A percentile compares a stretch with the other conserved stretches of the same genome.
These are phyloP conservation scores for Wickerhamiella allomyrinae DNA, from an alignment of 805 yeast genomes.

Conservation along the genomic window DNA sequence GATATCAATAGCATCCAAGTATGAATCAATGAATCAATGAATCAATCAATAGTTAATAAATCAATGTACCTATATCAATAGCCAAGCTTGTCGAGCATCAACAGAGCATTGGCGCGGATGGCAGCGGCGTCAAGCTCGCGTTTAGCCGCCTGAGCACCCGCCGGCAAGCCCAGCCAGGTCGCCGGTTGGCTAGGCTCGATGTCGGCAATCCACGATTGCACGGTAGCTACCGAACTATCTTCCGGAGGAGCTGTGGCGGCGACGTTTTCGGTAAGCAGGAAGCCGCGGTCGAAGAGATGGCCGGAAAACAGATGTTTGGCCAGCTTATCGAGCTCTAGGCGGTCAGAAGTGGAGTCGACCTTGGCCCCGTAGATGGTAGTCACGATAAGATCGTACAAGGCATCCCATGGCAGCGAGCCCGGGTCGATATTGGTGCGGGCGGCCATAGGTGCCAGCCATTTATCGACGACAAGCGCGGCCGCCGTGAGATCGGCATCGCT, in stretches of 20 bases:
- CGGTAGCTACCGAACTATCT: background rate
- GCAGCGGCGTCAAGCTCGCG: background rate
- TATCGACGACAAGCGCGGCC: constrained; percentile 32
- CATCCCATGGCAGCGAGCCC: constrained; percentile 34
- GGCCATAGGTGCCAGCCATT: constrained; percentile 12
- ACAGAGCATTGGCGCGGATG: background rate
- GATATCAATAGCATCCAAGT: background rate
- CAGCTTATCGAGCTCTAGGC: constrained; percentile 11
- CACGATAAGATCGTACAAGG: constrained; percentile 35
- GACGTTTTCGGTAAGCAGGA: background rate
- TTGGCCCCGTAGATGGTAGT: constrained; percentile 46
- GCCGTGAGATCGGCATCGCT: constrained; percentile 55
- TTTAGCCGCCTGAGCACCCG: background rate
- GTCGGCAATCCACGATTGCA: background rate
- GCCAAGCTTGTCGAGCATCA: background rate
- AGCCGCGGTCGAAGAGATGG: background rate
- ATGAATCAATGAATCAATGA: background rate
- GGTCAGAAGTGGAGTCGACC: constrained; percentile 18
- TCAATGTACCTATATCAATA: too few relatives aligned
- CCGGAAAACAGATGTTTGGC: constrained; percentile 3
- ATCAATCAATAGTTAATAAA: too few relatives aligned
- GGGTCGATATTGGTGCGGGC: constrained; percentile 3
- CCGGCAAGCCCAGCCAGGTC: background rate
- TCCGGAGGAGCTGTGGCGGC: background rate
- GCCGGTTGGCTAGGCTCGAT: background rate